These are phyloP conservation scores for Pseudopyrenochaeta lycopersici DNA, from an alignment of 2,329 filamentous ascomycete species.

Conservation along the genomic window DNA sequence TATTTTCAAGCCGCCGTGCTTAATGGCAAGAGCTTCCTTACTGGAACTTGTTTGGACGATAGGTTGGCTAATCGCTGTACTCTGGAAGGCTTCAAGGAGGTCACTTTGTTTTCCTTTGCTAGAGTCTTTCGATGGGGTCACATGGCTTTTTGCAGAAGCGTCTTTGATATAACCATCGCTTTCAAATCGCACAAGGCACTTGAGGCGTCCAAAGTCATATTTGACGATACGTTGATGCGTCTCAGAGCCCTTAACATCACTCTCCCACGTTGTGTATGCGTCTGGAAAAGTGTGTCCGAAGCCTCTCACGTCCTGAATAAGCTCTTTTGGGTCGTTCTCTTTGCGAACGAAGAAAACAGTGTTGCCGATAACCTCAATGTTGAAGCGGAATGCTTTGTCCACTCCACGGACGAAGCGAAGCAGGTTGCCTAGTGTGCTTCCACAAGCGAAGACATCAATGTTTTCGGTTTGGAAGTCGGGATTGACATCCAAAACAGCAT, in stretches of 20 bases:
- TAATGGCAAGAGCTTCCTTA: constrained; percentile 21
- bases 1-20: constrained; percentile 33
- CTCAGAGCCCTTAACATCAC: constrained; percentile 61
- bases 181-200: constrained; percentile 65
- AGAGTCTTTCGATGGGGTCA: not conserved
- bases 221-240: constrained; percentile 70
- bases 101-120: constrained; percentile 4
- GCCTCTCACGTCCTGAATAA: constrained; percentile 64
- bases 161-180: constrained; percentile 63
- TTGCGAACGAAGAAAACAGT: constrained; percentile 71
- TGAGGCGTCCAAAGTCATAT: constrained; percentile 66
- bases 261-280: constrained; percentile 70
- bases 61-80: constrained; percentile 12
- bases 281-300: constrained; percentile 74
- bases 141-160: not conserved
- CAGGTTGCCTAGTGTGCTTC: constrained; percentile 69
- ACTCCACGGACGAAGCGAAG: constrained; percentile 62
- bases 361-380: constrained; percentile 64
- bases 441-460: constrained; percentile 68
- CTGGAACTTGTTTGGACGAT: not conserved
- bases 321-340: constrained; percentile 67
- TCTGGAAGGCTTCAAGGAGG: constrained; percentile 19
- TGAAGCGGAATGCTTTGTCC: constrained; percentile 65
- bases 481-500: constrained; percentile 52
- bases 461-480: constrained; percentile 43